Base-by-base conservation (phyloP, 495 filamentous ascomycete genomes). In the Lasiosphaeriaceae sp. region DNA sequence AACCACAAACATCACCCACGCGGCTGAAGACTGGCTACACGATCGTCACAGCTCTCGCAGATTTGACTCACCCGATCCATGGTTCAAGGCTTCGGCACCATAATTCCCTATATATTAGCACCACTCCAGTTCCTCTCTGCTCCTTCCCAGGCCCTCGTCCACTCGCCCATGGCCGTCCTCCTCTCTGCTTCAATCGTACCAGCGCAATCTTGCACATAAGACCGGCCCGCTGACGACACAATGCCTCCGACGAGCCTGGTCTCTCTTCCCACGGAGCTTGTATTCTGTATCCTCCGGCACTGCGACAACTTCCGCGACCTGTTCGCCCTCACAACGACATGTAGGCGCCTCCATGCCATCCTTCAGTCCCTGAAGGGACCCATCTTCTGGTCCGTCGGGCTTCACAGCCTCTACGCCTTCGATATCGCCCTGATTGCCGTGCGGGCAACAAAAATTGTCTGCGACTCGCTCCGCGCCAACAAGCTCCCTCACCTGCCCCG, bases 401-500 rank as follows among this genome's bases (percentile, higher is more conserved):
- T 19, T 19, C 49, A 29, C 17, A n/a, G 16, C 21, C 17, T 52
- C 12, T 11, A 8, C 9, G 49, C 29, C 49, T 52, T 34, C 26
- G 49, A 52, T n/a, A 24, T 52, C 1, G 49, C 49, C 24, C 24
- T 52, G n/a, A 34, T 52, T 22, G 49, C 49, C 9, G 29, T 52
- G 11, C 49, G 49, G 5, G 21, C n/a, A 11, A 52, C 49, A 3
- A 52, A 52, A 19, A 17, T 52, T 12, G 49, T 37, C 17, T 34
- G 24, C 26, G 49, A 52, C n/a, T 34, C 49, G 0, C 29, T 35
- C 49, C 23, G 20, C 1, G 29, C 26, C 20, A 21, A 52, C 21
- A 52, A 3, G 20, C 8, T 52, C 3, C 49, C 29, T 39, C 19
- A 17, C 34, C 14, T 20, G 26, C 12, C 16, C 12, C 16, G 19